phyloP scores from a whole-genome alignment of 768 basidiomycete genomes.

The Tephrocybe sp. region DNA sequence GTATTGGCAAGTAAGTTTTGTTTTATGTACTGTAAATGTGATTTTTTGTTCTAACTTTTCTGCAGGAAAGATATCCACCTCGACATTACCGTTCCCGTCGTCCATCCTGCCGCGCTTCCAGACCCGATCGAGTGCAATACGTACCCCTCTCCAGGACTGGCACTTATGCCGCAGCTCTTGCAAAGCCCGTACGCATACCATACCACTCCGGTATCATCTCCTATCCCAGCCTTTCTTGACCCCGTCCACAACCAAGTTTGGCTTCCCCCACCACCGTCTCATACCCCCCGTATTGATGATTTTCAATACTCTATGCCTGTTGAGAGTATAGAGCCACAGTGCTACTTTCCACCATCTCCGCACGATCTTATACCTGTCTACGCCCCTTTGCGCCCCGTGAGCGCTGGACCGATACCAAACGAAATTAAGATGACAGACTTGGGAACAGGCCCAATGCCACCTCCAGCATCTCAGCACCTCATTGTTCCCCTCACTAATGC shows the following conservation, averaged over 20 bases:
- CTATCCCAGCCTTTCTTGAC: constrained; percentile 37
- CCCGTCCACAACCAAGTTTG: constrained; percentile 42
- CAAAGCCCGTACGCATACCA: constrained; percentile 33
- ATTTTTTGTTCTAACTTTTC: constrained; percentile 1
- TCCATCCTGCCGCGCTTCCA: constrained; percentile 55
- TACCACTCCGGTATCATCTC: constrained; percentile 33
- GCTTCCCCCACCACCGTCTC: constrained; percentile 38
- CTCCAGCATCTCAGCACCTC: constrained; percentile 14
- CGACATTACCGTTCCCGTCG: constrained; percentile 59
- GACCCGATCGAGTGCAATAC: constrained; percentile 24
- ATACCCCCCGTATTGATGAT: constrained; percentile 28
- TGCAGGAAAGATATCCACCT: constrained; percentile 69
- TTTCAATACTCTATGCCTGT: constrained; percentile 24
- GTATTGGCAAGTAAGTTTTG: constrained; percentile 57
- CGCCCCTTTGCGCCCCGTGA: constrained; percentile 13
- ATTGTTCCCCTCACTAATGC: not conserved
- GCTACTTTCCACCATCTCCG: constrained; percentile 31
- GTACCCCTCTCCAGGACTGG: constrained; percentile 17
- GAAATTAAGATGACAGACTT: constrained; percentile 14
- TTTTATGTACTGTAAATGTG: not conserved
- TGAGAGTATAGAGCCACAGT: constrained; percentile 22
- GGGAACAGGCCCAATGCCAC: constrained; percentile 14
- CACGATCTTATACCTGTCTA: constrained; percentile 13
- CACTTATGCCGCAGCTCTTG: constrained; percentile 20
- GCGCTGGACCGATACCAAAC: constrained; percentile 7